phyloP scores from a whole-genome alignment of 2,329 filamentous ascomycete species.

The Ophiostoma perfectum region DNA sequence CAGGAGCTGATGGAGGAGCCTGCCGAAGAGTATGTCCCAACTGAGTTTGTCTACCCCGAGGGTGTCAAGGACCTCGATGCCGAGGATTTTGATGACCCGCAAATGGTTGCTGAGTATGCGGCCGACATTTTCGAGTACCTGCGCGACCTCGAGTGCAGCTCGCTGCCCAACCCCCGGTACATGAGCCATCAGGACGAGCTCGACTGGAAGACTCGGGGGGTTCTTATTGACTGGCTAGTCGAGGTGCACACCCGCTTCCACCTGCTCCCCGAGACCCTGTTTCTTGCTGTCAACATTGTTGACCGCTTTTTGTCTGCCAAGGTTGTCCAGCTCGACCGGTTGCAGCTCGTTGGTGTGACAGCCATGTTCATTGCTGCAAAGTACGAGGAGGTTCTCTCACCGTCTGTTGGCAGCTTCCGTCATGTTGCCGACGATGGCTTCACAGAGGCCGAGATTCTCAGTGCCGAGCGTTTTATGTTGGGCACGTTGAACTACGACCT shows the following conservation, averaged over 20 bases:
- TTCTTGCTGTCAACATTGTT: conserved; percentile 96
- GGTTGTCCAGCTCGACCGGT: conserved; percentile 89
- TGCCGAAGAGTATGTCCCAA: conserved; percentile 30
- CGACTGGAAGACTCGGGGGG: conserved; percentile 98
- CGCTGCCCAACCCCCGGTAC: conserved; percentile 83
- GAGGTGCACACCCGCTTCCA: conserved; percentile 97
- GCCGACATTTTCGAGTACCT: conserved; percentile 97
- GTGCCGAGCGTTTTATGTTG: conserved; percentile 93
- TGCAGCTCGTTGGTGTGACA: conserved; percentile 94
- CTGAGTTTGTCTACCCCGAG: conserved; percentile 32
- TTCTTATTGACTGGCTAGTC: conserved; percentile 95
- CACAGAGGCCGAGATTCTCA: conserved; percentile 88
- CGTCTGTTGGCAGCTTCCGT: conserved; percentile 94
- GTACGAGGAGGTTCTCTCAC: conserved; percentile 96
- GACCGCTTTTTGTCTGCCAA: conserved; percentile 95
- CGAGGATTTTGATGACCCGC: conserved; percentile 86
- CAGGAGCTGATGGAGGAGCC: conserved; percentile 30
- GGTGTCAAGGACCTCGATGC: conserved; percentile 65
- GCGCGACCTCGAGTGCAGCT: conserved; percentile 72
- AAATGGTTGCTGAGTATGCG: conserved; percentile 98
- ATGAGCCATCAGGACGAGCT: conserved; percentile 92
- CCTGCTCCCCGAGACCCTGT: conserved; percentile 90
- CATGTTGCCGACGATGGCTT: conserved; percentile 97
- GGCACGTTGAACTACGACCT: conserved; percentile 90
- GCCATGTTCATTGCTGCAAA: conserved; percentile 99